These are phyloP conservation scores for Iodosphaeria phyllophila DNA, from an alignment of 2,329 filamentous ascomycete genomes.

Conservation along the genomic window DNA sequence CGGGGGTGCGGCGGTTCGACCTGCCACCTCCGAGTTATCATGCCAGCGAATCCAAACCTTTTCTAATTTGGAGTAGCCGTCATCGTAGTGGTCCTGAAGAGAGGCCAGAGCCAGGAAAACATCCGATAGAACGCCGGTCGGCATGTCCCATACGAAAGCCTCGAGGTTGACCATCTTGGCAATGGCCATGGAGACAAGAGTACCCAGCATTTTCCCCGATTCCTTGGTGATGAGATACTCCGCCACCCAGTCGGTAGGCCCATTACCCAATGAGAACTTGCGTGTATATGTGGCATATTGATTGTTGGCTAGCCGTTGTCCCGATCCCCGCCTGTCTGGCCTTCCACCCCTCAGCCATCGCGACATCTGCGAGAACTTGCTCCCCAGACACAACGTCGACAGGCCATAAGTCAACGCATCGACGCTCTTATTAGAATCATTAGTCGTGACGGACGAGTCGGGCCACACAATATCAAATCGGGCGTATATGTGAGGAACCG, in stretches of 20 bases:
- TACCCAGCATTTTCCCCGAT: slow-evolving; percentile 76
- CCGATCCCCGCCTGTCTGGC: slow-evolving; percentile 5
- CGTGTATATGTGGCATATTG: slow-evolving; percentile 62
- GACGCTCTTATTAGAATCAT: slow-evolving; percentile 53
- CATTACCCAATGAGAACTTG: slow-evolving; percentile 75
- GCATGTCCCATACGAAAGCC: slow-evolving; percentile 79
- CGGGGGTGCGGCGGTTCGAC: slow-evolving; percentile 15
- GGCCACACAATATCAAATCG: slow-evolving; percentile 83
- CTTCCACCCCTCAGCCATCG: slow-evolving; percentile 16
- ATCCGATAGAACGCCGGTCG: slow-evolving; percentile 63
- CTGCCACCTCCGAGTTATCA: slow-evolving; percentile 39
- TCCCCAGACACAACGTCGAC: slow-evolving; percentile 58
- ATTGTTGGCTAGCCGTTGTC: slow-evolving; percentile 24
- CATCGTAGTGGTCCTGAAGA: slow-evolving; percentile 39
- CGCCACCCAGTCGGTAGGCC: slow-evolving; percentile 57
- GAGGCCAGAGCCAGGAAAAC: slow-evolving; percentile 66
- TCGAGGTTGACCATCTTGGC: slow-evolving; percentile 68
- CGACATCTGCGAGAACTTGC: slow-evolving; percentile 20
- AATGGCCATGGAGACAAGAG: slow-evolving; percentile 60
- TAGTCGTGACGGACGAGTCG: slow-evolving; percentile 42
- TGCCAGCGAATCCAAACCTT: slow-evolving; percentile 72
- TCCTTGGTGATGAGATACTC: slow-evolving; percentile 73
- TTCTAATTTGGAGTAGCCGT: slow-evolving; percentile 45
- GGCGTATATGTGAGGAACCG: slow-evolving; percentile 65
- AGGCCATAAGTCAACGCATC: slow-evolving; percentile 72